Evolutionary conservation across 805 yeast genomes (phyloP).

Genomic region (Yamadazyma takamatsuzukensis): DNA sequence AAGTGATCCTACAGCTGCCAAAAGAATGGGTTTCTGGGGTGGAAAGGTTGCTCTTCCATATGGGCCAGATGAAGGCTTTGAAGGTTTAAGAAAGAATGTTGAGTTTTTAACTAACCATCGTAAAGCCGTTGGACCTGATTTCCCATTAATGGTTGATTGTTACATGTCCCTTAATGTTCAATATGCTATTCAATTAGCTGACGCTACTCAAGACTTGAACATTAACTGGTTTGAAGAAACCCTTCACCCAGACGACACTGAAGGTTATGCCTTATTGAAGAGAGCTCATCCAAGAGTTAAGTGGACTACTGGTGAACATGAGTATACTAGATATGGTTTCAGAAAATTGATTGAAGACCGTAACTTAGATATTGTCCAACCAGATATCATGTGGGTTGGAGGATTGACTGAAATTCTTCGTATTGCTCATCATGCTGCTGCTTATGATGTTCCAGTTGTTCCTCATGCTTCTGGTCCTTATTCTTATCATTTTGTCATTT

Average conservation of each 20-base stretch:
- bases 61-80: constrained; percentile 50
- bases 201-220: constrained; percentile 42
- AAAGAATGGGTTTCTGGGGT: constrained; percentile 51
- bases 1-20: constrained; percentile 44
- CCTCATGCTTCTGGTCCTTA: constrained; percentile 55
- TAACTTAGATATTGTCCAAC: constrained; percentile 46
- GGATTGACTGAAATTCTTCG: constrained; percentile 47
- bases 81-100: constrained; percentile 43
- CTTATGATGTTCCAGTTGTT: constrained; percentile 51
- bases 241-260: constrained; percentile 49
- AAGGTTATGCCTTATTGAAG: constrained; percentile 44
- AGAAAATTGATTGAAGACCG: constrained; percentile 49
- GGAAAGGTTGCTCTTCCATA: constrained; percentile 50
- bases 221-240: constrained; percentile 54
- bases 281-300: constrained; percentile 45
- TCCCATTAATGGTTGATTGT: constrained; percentile 53
- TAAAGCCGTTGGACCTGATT: constrained; percentile 46
- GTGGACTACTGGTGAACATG: constrained; percentile 54
- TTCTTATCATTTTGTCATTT: constrained; percentile 48
- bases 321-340: constrained; percentile 49
- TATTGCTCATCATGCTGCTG: constrained; percentile 48
- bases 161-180: constrained; percentile 49
- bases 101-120: constrained; percentile 44
- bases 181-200: constrained; percentile 44
- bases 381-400: constrained; percentile 55